Conservation (phyloP, 176 grass and related monocot genomes). For the Hordeum marinum region DNA sequence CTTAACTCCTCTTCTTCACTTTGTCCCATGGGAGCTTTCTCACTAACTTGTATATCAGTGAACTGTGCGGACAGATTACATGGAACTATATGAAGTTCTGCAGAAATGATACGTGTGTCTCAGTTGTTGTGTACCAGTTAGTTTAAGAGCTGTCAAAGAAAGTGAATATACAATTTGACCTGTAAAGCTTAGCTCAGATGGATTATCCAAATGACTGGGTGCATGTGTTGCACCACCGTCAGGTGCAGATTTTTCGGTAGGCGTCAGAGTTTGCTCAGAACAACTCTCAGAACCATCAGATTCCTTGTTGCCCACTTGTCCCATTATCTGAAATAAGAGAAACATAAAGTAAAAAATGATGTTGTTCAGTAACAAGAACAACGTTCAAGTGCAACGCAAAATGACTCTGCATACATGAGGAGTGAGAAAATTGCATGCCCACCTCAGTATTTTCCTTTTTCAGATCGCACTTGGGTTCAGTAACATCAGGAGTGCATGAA, state of each 20-base stretch:
- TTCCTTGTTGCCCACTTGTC: not conserved
- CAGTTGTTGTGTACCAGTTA: not conserved
- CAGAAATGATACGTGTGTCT: not conserved
- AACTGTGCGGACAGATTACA: constrained; percentile 11
- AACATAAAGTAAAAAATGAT: not conserved
- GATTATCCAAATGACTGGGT: constrained; percentile 8
- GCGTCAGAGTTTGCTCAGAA: not conserved
- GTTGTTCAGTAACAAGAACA: not conserved
- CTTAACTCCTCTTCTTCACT: constrained; percentile 19
- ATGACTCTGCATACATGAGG: not conserved
- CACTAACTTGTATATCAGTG: not conserved
- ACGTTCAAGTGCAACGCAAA: not conserved
- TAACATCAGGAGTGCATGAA: not conserved
- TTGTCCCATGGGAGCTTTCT: constrained; percentile 15
- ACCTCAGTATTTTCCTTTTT: constrained; percentile 19
- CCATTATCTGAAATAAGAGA: constrained; percentile 27
- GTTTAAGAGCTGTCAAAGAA: not conserved
- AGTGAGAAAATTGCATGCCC: not conserved
- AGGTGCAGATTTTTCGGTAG: not conserved
- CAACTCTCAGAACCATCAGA: constrained; percentile 17
- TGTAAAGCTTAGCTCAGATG: constrained; percentile 22
- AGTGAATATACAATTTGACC: constrained; percentile 7
- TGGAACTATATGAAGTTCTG: not conserved
- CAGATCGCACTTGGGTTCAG: not conserved
- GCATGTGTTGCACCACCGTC: constrained; percentile 1